Conservation (phyloP, 805 yeast species). For the Yarrowia porcina region DNA sequence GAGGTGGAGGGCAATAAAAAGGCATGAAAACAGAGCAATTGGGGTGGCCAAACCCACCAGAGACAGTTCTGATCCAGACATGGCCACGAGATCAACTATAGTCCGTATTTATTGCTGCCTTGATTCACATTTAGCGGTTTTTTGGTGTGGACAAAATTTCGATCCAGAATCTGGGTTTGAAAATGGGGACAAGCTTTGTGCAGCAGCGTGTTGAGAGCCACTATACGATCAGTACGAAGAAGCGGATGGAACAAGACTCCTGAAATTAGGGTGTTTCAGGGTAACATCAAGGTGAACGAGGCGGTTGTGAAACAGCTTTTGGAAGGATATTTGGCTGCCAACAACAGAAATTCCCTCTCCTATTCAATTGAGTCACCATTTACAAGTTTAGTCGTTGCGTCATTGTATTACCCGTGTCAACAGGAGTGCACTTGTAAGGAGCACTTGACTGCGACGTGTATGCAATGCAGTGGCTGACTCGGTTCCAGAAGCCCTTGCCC, state of each 20-base stretch:
- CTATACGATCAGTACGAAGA: not conserved
- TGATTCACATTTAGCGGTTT: too few species aligned
- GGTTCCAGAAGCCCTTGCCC: slow-evolving; percentile 14
- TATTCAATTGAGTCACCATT: not conserved
- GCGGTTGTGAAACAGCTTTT: too few species aligned
- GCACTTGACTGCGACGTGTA: slow-evolving; percentile 4
- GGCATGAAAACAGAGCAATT: too few species aligned
- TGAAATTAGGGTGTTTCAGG: too few species aligned
- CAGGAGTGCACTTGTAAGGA: not conserved
- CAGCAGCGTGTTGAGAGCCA: not conserved
- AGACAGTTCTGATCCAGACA: too few species aligned
- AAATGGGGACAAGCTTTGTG: not conserved
- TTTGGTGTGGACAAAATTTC: not conserved
- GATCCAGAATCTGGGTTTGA: not conserved
- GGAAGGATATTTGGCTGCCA: too few species aligned
- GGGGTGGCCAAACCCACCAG: too few species aligned
- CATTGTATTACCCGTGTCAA: slow-evolving; percentile 8
- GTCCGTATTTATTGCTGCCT: not conserved
- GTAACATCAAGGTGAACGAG: too few species aligned
- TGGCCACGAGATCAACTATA: not conserved
- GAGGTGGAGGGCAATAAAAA: not conserved
- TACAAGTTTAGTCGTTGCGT: too few species aligned
- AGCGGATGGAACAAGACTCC: not conserved
- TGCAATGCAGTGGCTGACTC: slow-evolving; percentile 24
- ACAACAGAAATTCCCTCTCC: too few species aligned